Evolutionary conservation across 2,329 filamentous ascomycete genomes (phyloP).

Genomic region (Fusarium sp.): DNA sequence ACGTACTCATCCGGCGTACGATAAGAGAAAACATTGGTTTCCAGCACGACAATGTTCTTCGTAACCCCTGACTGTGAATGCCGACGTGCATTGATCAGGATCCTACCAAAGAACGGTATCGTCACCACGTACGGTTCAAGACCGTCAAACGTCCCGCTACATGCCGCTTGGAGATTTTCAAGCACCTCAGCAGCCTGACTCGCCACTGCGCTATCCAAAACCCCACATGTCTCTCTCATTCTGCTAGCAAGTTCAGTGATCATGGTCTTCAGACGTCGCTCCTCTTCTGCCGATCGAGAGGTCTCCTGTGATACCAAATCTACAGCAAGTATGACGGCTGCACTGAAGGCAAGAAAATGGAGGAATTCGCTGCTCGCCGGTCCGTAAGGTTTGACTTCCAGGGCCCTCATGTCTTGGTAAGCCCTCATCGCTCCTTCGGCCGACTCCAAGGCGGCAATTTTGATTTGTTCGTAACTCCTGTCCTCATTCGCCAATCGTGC

Average conservation of each 20-base stretch:
- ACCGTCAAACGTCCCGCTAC: background rate
- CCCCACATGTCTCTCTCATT: conserved; percentile 7
- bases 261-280: conserved; percentile 14
- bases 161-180: conserved; percentile 20
- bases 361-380: conserved; percentile 58
- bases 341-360: conserved; percentile 64
- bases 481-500: conserved; percentile 59
- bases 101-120: conserved; percentile 37
- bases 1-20: conserved; percentile 5
- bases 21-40: conserved; percentile 20
- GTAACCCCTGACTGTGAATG: background rate
- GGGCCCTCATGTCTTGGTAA: conserved; percentile 50
- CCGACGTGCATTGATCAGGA: conserved; percentile 14
- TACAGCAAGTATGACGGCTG: conserved; percentile 61
- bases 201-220: conserved; percentile 12
- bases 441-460: conserved; percentile 57
- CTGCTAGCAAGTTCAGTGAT: background rate
- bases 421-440: conserved; percentile 58
- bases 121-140: conserved; percentile 10
- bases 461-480: conserved; percentile 57
- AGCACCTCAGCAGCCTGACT: conserved; percentile 21
- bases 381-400: conserved; percentile 40
- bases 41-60: conserved; percentile 12
- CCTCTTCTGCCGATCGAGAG: background rate
- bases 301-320: conserved; percentile 54